phyloP scores from a whole-genome alignment of 768 basidiomycete genomes.

The Leccinum subtestaceum region DNA sequence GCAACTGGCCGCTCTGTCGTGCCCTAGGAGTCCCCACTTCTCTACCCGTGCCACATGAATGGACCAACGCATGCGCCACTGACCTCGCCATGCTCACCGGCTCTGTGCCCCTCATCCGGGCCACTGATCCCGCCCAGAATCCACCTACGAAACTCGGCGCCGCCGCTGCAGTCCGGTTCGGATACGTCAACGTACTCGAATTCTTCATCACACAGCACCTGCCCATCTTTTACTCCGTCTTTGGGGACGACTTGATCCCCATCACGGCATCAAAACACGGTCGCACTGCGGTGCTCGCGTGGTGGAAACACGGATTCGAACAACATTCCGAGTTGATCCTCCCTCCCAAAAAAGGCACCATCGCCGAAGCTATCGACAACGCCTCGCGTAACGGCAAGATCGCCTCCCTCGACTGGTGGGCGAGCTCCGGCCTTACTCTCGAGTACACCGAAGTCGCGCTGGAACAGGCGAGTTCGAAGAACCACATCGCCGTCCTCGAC shows the following conservation, averaged over 20 bases:
- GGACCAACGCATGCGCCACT: conserved; percentile 65
- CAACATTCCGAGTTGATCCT: conserved; percentile 59
- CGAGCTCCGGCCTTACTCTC: conserved; percentile 57
- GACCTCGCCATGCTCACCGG: conserved; percentile 75
- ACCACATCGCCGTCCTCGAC: conserved; percentile 70
- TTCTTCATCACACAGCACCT: conserved; percentile 67
- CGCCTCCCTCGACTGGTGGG: conserved; percentile 80
- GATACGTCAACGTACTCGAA: conserved; percentile 72
- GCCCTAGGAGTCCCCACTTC: conserved; percentile 75
- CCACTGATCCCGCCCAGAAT: conserved; percentile 51
- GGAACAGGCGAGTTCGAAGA: conserved; percentile 75
- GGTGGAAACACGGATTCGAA: conserved; percentile 73
- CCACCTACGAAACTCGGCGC: conserved; percentile 73
- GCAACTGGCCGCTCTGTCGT: conserved; percentile 81
- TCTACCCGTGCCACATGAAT: conserved; percentile 61
- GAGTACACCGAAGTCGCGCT: conserved; percentile 80
- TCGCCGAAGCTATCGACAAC: conserved; percentile 71
- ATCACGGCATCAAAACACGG: conserved; percentile 77
- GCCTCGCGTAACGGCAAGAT: conserved; percentile 79
- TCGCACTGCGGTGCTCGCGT: conserved; percentile 66
- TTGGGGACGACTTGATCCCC: conserved; percentile 68
- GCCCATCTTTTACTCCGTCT: conserved; percentile 60
- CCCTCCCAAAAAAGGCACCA: conserved; percentile 49
- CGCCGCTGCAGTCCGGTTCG: conserved; percentile 64
- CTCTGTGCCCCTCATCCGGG: conserved; percentile 56